Base-by-base conservation (phyloP, 768 basidiomycete species). In the Pulveroboletus sp. region DNA sequence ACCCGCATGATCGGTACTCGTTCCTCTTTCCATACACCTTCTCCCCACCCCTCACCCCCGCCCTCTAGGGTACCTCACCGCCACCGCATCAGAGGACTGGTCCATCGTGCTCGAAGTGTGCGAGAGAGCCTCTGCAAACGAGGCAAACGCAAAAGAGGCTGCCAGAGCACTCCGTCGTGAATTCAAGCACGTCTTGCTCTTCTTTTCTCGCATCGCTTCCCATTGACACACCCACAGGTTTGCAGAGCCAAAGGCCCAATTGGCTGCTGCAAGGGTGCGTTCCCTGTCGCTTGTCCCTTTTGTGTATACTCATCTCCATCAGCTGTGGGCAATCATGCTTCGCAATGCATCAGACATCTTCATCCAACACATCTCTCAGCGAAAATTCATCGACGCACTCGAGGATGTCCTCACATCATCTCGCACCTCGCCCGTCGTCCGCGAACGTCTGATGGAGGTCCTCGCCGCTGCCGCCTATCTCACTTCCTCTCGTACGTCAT, bases 301-400 rank as follows among this genome's bases (percentile, higher is more conserved):
- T 17, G 25, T 38, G 23, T 29, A 14, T 40, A 33, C 51, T 50
- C 8, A 58, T 40, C 41, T 31, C 25, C 24, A 6, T 19, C 53
- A 90, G 87, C 63, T 97, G 7, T 94, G 92, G 93, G 85, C 91
- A 3, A 85, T 94, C 57, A 87, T 94, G 85, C 77, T 94, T 32
- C 82, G 83, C 24, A 94, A 94, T 61, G 84, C 84, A 4, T 79
- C 83, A 1, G 81, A 85, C 10, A 61, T 79, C 13, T 92, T 94
- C 59, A 78, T 90, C 31, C 66, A 76, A 12, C 84, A 89, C 57
- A 84, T 81, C 33, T 76, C 80, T 13, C 74, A 83, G 27, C 81
- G 82, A 58, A 92, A 92, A 63, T 93, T 93, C 59, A 67, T 88
- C 17, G 85, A 90, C 43, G 82, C 80, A 1, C 70, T 93, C 16